phyloP scores from a whole-genome alignment of 148 eudicot genomes.

The Rhododendron williamsianum region DNA sequence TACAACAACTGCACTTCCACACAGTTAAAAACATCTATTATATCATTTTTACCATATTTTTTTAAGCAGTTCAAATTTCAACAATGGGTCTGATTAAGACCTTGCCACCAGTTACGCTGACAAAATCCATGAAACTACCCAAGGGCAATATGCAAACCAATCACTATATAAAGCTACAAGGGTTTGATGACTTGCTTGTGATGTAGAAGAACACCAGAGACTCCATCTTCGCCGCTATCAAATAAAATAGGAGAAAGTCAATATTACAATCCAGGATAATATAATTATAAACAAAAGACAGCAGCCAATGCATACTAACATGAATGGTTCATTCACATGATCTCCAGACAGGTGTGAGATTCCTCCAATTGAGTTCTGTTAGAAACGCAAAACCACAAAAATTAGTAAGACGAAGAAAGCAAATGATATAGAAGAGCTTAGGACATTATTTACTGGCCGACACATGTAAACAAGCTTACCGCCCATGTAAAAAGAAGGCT shows the following conservation, averaged over 20 bases:
- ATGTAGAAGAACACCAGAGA: slow-evolving; percentile 96
- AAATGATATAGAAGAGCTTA: not conserved
- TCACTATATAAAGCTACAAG: slow-evolving; percentile 31
- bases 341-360: slow-evolving; percentile 85
- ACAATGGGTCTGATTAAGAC: not conserved
- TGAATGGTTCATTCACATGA: slow-evolving; percentile 95
- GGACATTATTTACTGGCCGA: not conserved
- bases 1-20: not conserved
- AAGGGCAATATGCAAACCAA: slow-evolving; percentile 31
- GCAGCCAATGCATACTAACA: slow-evolving; percentile 31
- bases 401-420: not conserved
- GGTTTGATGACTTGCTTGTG: slow-evolving; percentile 81
- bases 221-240: slow-evolving; percentile 83
- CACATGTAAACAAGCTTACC: slow-evolving; percentile 53
- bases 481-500: slow-evolving; percentile 97
- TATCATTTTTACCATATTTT: not conserved
- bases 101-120: not conserved
- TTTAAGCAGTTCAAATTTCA: not conserved
- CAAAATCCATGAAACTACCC: not conserved
- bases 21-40: not conserved
- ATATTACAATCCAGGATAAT: slow-evolving; percentile 4
- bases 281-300: not conserved
- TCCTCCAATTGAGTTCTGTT: slow-evolving; percentile 96
- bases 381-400: not conserved
- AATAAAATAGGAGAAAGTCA: slow-evolving; percentile 13